These are phyloP conservation scores for Malus hybrid DNA, from an alignment of 331 rosid species.

Conservation along the genomic window DNA sequence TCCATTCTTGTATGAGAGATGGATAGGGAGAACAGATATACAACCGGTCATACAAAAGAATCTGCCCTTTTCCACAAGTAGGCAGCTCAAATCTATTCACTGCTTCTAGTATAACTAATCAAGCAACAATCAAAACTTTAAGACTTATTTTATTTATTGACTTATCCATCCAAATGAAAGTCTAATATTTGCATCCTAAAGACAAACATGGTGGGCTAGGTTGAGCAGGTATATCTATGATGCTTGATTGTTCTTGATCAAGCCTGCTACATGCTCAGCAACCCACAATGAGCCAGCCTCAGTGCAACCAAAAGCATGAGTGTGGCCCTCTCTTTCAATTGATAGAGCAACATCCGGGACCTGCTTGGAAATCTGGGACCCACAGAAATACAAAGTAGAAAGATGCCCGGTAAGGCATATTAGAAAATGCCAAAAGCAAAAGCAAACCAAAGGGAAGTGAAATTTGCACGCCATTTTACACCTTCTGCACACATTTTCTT, in stretches of 20 bases:
- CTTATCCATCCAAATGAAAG: slow-evolving; percentile 2
- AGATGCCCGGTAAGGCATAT: not conserved
- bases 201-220: slow-evolving; percentile 4
- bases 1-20: not conserved
- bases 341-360: slow-evolving; percentile 52
- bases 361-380: slow-evolving; percentile 61
- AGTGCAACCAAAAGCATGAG: slow-evolving; percentile 70
- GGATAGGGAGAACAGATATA: too few relatives aligned
- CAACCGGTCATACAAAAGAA: not conserved
- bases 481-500: not conserved
- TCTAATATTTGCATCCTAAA: slow-evolving; percentile 1
- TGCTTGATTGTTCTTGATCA: slow-evolving; percentile 37
- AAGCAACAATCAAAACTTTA: not conserved
- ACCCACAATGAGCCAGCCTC: slow-evolving; percentile 80
- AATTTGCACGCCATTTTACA: not conserved
- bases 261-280: slow-evolving; percentile 68
- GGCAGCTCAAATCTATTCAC: not conserved
- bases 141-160: not conserved
- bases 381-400: not conserved
- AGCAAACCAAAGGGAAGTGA: not conserved
- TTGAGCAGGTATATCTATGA: slow-evolving; percentile 14
- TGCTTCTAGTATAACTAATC: not conserved
- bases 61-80: not conserved
- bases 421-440: slow-evolving; percentile 1
- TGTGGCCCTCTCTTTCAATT: slow-evolving; percentile 63